These are phyloP conservation scores for Suillus decipiens DNA, from an alignment of 768 basidiomycete genomes.

Conservation along the genomic window DNA sequence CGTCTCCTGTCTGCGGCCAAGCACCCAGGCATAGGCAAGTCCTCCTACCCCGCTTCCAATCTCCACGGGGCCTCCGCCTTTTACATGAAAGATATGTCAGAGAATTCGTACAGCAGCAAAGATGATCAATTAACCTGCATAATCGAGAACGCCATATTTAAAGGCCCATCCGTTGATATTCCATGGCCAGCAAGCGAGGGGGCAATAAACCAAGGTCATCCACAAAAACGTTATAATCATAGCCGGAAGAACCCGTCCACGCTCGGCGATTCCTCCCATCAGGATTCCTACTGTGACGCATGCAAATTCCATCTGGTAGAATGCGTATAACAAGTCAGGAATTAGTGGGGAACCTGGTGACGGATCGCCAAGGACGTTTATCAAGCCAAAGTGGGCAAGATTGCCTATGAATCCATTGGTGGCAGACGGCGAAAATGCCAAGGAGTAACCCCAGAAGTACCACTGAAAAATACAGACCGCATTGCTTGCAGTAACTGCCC, in stretches of 20 bases:
- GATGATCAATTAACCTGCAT: slow-evolving; percentile 56
- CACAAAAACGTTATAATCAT: slow-evolving; percentile 83
- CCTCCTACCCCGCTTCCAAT: slow-evolving; percentile 85
- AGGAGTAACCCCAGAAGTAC: slow-evolving; percentile 82
- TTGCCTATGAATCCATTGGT: slow-evolving; percentile 80
- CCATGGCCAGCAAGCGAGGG: slow-evolving; percentile 88
- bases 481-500: slow-evolving; percentile 72
- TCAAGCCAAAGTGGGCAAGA: slow-evolving; percentile 75
- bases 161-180: slow-evolving; percentile 80
- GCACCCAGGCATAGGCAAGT: slow-evolving; percentile 83
- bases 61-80: slow-evolving; percentile 86
- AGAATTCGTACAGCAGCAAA: slow-evolving; percentile 5
- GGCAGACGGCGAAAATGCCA: slow-evolving; percentile 79
- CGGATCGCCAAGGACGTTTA: slow-evolving; percentile 67
- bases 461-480: slow-evolving; percentile 79
- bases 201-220: slow-evolving; percentile 87
- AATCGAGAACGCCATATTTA: slow-evolving; percentile 84
- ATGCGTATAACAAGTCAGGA: slow-evolving; percentile 80
- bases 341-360: slow-evolving; percentile 81
- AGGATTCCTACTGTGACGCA: slow-evolving; percentile 79
- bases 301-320: slow-evolving; percentile 88
- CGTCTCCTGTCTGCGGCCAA: slow-evolving; percentile 76
- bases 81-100: slow-evolving; percentile 4
- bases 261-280: slow-evolving; percentile 83
- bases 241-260: slow-evolving; percentile 79